A percentile compares a stretch with the other conserved stretches of the same genome.
phyloP scores from a whole-genome alignment of 2,329 filamentous ascomycete species.

The Graphilbum ipis-grandicollis region DNA sequence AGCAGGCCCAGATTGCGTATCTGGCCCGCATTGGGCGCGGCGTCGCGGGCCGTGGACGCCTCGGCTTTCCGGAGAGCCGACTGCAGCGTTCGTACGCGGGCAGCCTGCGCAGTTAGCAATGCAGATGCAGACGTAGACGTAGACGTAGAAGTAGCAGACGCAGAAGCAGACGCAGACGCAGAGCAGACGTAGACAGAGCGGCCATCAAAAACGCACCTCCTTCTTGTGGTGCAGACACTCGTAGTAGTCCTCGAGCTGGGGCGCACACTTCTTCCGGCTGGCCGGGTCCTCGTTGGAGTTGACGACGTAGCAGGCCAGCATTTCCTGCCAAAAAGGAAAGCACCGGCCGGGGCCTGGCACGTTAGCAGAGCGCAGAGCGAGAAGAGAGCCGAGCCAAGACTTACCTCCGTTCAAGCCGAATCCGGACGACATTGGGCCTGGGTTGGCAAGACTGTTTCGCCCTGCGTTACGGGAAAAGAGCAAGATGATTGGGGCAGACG shows the following conservation, averaged over 20 bases:
- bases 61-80: constrained; percentile 69
- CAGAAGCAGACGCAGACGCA: background rate
- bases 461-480: background rate
- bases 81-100: constrained; percentile 64
- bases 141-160: no score
- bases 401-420: constrained; percentile 67
- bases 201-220: constrained; percentile 45
- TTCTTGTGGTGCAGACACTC: constrained; percentile 98
- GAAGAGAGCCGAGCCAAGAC: constrained; percentile 12
- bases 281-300: constrained; percentile 69
- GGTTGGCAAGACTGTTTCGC: no score
- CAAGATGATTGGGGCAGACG: no score
- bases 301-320: constrained; percentile 94
- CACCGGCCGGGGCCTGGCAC: constrained; percentile 51
- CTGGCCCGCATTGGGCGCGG: constrained; percentile 65
- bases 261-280: constrained; percentile 75
- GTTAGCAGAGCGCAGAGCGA: background rate
- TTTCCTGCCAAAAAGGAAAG: constrained; percentile 99
- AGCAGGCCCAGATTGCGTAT: constrained; percentile 77
- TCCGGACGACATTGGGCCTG: constrained; percentile 52
- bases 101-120: constrained; percentile 36
- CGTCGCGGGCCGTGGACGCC: constrained; percentile 57
- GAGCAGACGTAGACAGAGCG: background rate
- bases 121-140: no score
- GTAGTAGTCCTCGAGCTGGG: constrained; percentile 88